A percentile compares a stretch with the other conserved stretches of the same genome.
These are phyloP conservation scores for Furcasterigmium sp. DNA, from an alignment of 2,329 filamentous ascomycete species.

Conservation along the genomic window DNA sequence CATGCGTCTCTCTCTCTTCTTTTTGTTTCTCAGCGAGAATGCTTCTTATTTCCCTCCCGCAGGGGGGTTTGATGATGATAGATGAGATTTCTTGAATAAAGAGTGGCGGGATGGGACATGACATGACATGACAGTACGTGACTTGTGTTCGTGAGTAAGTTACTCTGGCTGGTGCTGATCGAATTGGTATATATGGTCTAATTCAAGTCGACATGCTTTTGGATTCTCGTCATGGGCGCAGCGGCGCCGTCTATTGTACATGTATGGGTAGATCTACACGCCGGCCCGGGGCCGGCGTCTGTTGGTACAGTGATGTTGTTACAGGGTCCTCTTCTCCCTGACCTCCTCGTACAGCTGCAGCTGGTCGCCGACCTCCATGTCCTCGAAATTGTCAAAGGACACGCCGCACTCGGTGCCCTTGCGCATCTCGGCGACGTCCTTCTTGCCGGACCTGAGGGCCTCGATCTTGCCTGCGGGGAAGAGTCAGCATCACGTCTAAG, in stretches of 20 bases:
- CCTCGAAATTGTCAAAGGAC: constrained; percentile 73
- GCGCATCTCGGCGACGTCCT: constrained; percentile 81
- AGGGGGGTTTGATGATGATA: too few species aligned
- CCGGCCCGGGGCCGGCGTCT: not conserved
- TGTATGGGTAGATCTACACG: not conserved
- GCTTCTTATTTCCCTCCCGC: too few species aligned
- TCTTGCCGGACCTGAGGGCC: constrained; percentile 87
- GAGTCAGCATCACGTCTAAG: not conserved
- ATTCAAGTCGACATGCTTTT: too few species aligned
- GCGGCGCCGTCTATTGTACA: not conserved
- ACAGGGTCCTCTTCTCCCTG: constrained; percentile 60
- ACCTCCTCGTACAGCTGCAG: constrained; percentile 84
- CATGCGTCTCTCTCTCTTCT: too few species aligned
- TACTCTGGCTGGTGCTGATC: too few species aligned
- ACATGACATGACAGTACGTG: too few species aligned
- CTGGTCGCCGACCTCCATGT: constrained; percentile 74
- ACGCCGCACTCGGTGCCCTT: constrained; percentile 95
- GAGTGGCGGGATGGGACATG: too few species aligned
- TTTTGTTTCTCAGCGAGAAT: too few species aligned
- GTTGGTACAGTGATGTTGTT: constrained; percentile 17
- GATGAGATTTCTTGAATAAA: too few species aligned
- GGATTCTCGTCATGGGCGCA: too few species aligned
- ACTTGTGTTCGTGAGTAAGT: too few species aligned
- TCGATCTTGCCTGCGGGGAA: constrained; percentile 61
- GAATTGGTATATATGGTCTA: too few species aligned